Evolutionary conservation across 352 stramenopile species (phyloP).

Genomic region (Sclerospora graminicola): DNA sequence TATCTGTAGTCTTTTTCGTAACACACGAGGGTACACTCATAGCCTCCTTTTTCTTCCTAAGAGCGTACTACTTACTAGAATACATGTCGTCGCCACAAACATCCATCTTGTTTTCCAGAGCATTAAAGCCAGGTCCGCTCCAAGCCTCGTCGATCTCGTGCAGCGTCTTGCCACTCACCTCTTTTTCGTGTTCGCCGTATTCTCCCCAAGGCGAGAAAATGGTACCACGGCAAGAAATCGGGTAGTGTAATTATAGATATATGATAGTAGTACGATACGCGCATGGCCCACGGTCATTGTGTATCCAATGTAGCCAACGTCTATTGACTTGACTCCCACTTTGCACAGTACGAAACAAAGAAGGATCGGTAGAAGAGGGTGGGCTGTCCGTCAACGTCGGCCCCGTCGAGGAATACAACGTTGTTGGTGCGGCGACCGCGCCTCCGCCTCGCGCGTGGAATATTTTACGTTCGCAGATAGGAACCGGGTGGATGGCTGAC

Average conservation of each 20-base stretch:
- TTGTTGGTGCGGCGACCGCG: too few species aligned
- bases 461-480: too few species aligned
- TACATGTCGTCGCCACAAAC: slow-evolving; percentile 34
- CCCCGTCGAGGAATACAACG: too few species aligned
- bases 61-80: slow-evolving; percentile 44
- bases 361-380: too few species aligned
- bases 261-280: slow-evolving; percentile 61
- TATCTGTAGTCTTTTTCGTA: slow-evolving; percentile 31
- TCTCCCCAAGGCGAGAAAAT: slow-evolving; percentile 47
- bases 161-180: slow-evolving; percentile 49
- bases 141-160: slow-evolving; percentile 42
- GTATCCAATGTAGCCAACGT: slow-evolving; percentile 7
- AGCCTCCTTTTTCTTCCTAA: slow-evolving; percentile 58
- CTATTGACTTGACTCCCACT: slow-evolving; percentile 19
- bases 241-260: slow-evolving; percentile 66
- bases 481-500: too few species aligned
- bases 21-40: slow-evolving; percentile 27
- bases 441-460: too few species aligned
- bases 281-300: slow-evolving; percentile 41
- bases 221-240: slow-evolving; percentile 43
- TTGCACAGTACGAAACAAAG: slow-evolving; percentile 19
- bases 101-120: slow-evolving; percentile 62
- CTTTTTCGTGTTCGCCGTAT: slow-evolving; percentile 38
- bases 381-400: too few species aligned
- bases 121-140: slow-evolving; percentile 34